phyloP scores from a whole-genome alignment of 2,329 filamentous ascomycete genomes.

The Alternaria alternata region DNA sequence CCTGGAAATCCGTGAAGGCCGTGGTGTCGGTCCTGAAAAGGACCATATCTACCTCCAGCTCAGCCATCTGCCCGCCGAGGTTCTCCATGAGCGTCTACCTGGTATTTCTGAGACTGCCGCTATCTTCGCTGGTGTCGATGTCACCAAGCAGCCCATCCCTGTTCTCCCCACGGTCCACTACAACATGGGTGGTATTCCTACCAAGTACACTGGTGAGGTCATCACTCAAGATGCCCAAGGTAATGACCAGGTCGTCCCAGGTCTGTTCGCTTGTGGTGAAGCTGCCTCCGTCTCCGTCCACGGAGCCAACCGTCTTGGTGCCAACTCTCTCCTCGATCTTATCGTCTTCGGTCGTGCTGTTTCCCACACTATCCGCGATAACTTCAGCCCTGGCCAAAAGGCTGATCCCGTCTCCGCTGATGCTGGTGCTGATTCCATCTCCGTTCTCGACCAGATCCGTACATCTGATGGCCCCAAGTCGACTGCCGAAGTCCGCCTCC shows the following conservation, averaged over 20 bases:
- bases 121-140: constrained; percentile 97
- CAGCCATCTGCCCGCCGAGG: constrained; percentile 89
- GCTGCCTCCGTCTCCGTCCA: constrained; percentile 97
- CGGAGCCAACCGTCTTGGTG: constrained; percentile 95
- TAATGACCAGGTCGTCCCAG: constrained; percentile 91
- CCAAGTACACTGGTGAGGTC: constrained; percentile 96
- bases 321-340: constrained; percentile 97
- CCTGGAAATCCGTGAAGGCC: constrained; percentile 95
- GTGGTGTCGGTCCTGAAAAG: constrained; percentile 95
- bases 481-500: constrained; percentile 85
- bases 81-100: constrained; percentile 94
- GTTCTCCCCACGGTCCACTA: constrained; percentile 98
- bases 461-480: constrained; percentile 84
- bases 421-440: constrained; percentile 86
- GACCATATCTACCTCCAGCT: constrained; percentile 99
- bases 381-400: constrained; percentile 82
- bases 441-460: constrained; percentile 84
- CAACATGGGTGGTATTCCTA: constrained; percentile 99
- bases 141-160: constrained; percentile 95
- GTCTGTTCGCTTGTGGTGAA: constrained; percentile 95
- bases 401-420: constrained; percentile 83
- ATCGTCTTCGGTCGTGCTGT: constrained; percentile 98
- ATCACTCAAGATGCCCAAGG: constrained; percentile 85
- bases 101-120: constrained; percentile 98
- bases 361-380: constrained; percentile 95